Evolutionary conservation across 129 eudicot genomes (phyloP).

Genomic region (Erigeron canadensis): DNA sequence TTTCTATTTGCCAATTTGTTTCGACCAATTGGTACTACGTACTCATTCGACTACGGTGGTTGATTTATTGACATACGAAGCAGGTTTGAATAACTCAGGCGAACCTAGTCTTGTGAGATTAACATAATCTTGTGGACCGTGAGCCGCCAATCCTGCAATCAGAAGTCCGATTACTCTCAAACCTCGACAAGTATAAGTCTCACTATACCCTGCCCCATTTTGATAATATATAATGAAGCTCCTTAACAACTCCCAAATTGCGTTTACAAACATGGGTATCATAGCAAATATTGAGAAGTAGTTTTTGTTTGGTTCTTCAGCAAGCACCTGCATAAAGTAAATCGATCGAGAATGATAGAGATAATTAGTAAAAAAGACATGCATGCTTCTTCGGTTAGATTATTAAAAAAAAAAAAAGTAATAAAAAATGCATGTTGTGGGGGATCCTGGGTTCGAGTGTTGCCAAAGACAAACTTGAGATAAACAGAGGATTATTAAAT

Average conservation of each 20-base stretch:
- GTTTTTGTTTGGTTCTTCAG: constrained; percentile 67
- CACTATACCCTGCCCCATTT: constrained; percentile 51
- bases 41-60: not conserved
- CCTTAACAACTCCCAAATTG: constrained; percentile 62
- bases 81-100: constrained; percentile 13
- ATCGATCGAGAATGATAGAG: not conserved
- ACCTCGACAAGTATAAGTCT: constrained; percentile 35
- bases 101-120: constrained; percentile 54
- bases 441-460: too few relatives aligned
- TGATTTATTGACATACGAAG: not conserved
- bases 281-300: constrained; percentile 43
- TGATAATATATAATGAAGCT: constrained; percentile 48
- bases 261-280: constrained; percentile 42
- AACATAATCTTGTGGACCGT: constrained; percentile 53
- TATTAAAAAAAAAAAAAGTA: too few relatives aligned
- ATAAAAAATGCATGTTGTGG: too few relatives aligned
- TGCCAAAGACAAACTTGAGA: too few relatives aligned
- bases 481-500: too few relatives aligned
- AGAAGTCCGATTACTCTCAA: constrained; percentile 41
- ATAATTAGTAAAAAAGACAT: too few relatives aligned
- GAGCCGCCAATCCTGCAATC: constrained; percentile 53
- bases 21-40: not conserved
- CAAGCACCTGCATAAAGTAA: constrained; percentile 35
- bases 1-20: too few relatives aligned
- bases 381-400: too few relatives aligned